Conservation (phyloP, 106 monocot genomes). For the Dioscorea alata region DNA sequence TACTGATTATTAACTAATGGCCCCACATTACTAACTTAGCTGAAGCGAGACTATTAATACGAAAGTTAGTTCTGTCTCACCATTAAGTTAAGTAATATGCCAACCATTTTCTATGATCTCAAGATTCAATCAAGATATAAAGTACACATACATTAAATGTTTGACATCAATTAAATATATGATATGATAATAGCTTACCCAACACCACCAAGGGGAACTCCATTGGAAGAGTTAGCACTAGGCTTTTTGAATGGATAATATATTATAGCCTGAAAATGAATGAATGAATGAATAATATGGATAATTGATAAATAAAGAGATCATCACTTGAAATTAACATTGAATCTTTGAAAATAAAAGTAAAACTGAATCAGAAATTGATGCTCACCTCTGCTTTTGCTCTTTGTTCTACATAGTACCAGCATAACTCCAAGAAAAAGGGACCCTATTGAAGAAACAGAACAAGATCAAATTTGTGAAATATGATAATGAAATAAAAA, state of each 20-base stretch:
- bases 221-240: slow-evolving; percentile 27
- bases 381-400: slow-evolving; percentile 35
- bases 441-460: slow-evolving; percentile 19
- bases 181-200: background rate
- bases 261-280: slow-evolving; percentile 20
- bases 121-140: background rate
- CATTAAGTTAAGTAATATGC: background rate
- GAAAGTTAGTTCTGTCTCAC: background rate
- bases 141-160: background rate
- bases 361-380: background rate
- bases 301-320: no score
- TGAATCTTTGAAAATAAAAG: background rate
- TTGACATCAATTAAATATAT: background rate
- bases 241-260: slow-evolving; percentile 48
- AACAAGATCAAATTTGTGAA: background rate
- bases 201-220: slow-evolving; percentile 11
- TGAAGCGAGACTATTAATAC: no score
- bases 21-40: no score
- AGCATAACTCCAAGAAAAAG: slow-evolving; percentile 13
- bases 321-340: background rate
- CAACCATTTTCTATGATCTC: background rate
- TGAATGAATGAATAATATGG: background rate
- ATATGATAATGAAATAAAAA: background rate
- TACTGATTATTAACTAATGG: no score
- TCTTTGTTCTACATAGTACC: slow-evolving; percentile 20